A percentile compares a stretch with the other conserved stretches of the same genome.
These are phyloP conservation scores for Colletotrichum eleusines DNA, from an alignment of 2,329 filamentous ascomycete species.

Conservation along the genomic window DNA sequence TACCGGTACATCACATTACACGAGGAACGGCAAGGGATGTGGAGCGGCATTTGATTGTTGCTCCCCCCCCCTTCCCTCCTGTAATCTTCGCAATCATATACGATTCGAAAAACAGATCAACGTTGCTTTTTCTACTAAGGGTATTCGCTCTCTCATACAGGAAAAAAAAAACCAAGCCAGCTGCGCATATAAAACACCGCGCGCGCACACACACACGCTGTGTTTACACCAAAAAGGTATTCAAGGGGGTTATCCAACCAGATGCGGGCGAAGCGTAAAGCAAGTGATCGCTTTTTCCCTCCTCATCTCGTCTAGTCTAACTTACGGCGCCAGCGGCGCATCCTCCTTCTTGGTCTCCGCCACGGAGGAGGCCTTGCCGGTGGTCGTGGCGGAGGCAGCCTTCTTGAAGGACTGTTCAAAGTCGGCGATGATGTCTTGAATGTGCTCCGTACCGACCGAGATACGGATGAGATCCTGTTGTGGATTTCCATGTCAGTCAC, in stretches of 20 bases:
- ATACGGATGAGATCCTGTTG: conserved; percentile 88
- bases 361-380: conserved; percentile 46
- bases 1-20: not conserved
- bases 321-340: conserved; percentile 50
- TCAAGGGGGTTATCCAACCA: conserved; percentile 19
- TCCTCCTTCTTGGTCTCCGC: conserved; percentile 52
- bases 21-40: conserved; percentile 15
- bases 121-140: conserved; percentile 36
- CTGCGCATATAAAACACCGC: not conserved
- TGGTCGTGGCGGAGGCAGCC: conserved; percentile 59
- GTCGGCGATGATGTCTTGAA: conserved; percentile 96
- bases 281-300: not conserved
- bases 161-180: conserved; percentile 5
- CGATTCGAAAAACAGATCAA: conserved; percentile 6
- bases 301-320: not conserved
- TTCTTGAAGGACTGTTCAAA: conserved; percentile 90
- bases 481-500: not conserved
- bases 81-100: conserved; percentile 1
- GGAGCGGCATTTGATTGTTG: not conserved
- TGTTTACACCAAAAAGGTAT: not conserved
- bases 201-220: not conserved
- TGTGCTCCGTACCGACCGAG: conserved; percentile 95
- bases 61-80: not conserved
- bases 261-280: not conserved
- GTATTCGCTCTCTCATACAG: conserved; percentile 31